A percentile compares a stretch with the other conserved stretches of the same genome.
Evolutionary conservation across 495 filamentous ascomycete species (phyloP).

Genomic region (Cudoniella acicularis): DNA sequence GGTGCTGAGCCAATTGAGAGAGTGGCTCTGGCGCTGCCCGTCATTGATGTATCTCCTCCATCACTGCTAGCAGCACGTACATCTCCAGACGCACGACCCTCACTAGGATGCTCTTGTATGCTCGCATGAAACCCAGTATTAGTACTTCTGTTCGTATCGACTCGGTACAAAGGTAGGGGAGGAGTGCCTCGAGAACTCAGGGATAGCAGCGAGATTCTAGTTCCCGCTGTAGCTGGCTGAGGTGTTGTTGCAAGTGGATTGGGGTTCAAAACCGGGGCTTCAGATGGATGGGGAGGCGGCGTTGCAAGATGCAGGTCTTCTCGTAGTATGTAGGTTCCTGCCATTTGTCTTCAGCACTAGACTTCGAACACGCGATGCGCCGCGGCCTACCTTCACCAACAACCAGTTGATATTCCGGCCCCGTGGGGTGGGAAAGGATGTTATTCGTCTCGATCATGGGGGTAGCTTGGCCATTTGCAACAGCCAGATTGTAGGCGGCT

Average conservation of each 20-base stretch:
- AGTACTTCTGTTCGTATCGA: slow-evolving; percentile 40
- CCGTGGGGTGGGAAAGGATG: slow-evolving; percentile 70
- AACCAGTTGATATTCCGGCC: slow-evolving; percentile 76
- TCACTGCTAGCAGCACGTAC: slow-evolving; percentile 32
- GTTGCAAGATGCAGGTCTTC: slow-evolving; percentile 91
- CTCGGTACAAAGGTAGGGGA: slow-evolving; percentile 43
- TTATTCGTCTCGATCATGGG: slow-evolving; percentile 92
- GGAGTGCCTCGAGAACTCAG: slow-evolving; percentile 51
- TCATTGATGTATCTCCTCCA: slow-evolving; percentile 23
- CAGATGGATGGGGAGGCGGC: slow-evolving; percentile 90
- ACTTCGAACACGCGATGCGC: neutral
- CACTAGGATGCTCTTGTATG: slow-evolving; percentile 57
- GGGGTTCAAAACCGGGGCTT: slow-evolving; percentile 76
- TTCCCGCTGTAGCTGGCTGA: slow-evolving; percentile 74
- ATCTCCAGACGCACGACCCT: slow-evolving; percentile 59
- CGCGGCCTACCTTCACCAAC: slow-evolving; percentile 78
- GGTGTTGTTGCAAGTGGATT: slow-evolving; percentile 87
- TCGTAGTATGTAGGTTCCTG: slow-evolving; percentile 82
- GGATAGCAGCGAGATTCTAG: slow-evolving; percentile 75
- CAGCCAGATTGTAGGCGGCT: slow-evolving; percentile 60
- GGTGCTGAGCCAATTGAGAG: slow-evolving; percentile 45
- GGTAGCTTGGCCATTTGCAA: slow-evolving; percentile 56
- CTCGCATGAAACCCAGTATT: slow-evolving; percentile 41
- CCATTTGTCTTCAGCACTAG: slow-evolving; percentile 25
- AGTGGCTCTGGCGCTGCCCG: slow-evolving; percentile 22